Percentiles rank a stretch among this genome's conserved stretches.
Evolutionary conservation across 257 asterid genomes (phyloP).

Genomic region (Craterostigma plantagineum): DNA sequence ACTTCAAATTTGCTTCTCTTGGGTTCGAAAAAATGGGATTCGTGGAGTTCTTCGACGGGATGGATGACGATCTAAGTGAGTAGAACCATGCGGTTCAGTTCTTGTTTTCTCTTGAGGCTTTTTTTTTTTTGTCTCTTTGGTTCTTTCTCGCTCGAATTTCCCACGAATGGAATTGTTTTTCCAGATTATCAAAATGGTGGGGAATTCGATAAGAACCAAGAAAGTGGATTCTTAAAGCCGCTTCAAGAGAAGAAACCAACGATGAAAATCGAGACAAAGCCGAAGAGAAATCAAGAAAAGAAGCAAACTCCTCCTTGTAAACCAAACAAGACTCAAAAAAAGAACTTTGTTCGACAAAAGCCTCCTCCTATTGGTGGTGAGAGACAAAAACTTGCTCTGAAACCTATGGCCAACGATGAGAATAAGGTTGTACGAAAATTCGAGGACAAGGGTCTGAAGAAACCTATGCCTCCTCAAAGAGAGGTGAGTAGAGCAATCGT

Average conservation of each 20-base stretch:
- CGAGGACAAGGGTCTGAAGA: too few relatives aligned
- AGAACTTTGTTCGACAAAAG: too few relatives aligned
- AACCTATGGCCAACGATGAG: too few relatives aligned
- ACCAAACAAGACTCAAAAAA: too few relatives aligned
- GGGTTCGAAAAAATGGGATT: neutral
- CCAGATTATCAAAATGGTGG: constrained; percentile 75
- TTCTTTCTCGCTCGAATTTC: constrained; percentile 33
- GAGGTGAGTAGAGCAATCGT: neutral
- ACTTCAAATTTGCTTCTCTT: neutral
- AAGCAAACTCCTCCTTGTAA: too few relatives aligned
- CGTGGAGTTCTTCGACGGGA: constrained; percentile 74
- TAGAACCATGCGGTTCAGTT: constrained; percentile 18
- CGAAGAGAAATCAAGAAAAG: too few relatives aligned
- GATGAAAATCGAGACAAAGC: too few relatives aligned
- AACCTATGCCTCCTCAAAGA: neutral
- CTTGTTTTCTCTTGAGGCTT: constrained; percentile 13
- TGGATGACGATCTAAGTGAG: constrained; percentile 89
- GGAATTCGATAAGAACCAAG: constrained; percentile 62
- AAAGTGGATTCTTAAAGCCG: constrained; percentile 50
- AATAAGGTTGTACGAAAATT: too few relatives aligned
- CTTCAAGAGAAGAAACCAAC: constrained; percentile 12
- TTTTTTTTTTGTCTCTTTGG: constrained; percentile 22
- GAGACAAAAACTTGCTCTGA: too few relatives aligned
- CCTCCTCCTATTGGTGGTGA: too few relatives aligned
- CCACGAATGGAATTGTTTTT: constrained; percentile 34